Percentiles rank a stretch among this genome's conserved stretches.
Evolutionary conservation across 192 early-diverging fungal species (phyloP).

Genomic region (Funneliformis mosseae): DNA sequence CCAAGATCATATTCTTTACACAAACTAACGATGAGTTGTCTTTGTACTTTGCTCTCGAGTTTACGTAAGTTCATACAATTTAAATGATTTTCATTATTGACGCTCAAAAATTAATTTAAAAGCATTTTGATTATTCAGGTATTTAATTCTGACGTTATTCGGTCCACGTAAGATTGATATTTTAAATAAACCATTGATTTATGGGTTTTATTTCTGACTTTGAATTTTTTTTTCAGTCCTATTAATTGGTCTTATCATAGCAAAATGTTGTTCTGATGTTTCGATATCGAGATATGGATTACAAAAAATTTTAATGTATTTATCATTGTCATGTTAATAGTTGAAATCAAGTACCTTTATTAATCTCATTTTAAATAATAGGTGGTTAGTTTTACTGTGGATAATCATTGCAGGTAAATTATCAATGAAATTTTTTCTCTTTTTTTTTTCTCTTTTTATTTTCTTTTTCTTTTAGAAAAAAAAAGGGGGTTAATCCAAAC

Average conservation of each 20-base stretch:
- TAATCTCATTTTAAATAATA: not conserved
- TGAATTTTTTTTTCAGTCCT: not conserved
- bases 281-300: not conserved
- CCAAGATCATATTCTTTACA: not conserved
- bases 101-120: no score
- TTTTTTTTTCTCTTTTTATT: no score
- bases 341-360: not conserved
- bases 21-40: not conserved
- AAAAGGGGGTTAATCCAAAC: not conserved
- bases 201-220: not conserved
- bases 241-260: not conserved
- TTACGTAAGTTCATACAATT: not conserved
- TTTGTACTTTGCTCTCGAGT: not conserved
- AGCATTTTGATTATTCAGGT: not conserved
- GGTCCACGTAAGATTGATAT: not conserved
- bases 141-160: not conserved
- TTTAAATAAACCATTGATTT: not conserved
- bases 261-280: not conserved
- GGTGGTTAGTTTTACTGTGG: not conserved
- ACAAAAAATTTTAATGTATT: not conserved
- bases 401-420: not conserved
- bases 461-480: no score
- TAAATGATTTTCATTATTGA: no score
- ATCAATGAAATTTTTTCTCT: not conserved
- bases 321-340: not conserved